These are phyloP conservation scores for Wickerhamomyces ciferrii DNA, from an alignment of 805 yeast genomes.

Conservation along the genomic window DNA sequence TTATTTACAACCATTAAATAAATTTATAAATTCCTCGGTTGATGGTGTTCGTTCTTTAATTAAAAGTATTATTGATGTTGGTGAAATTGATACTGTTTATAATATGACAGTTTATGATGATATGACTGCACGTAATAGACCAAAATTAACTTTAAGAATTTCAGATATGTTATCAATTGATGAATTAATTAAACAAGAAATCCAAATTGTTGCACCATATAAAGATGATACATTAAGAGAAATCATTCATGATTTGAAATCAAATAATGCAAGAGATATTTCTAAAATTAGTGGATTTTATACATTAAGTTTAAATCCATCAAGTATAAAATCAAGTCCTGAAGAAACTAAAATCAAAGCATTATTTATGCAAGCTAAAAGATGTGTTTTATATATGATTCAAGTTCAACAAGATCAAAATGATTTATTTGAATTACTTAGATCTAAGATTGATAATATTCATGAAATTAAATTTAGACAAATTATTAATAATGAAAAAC, in stretches of 20 bases:
- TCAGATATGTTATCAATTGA: constrained; percentile 42
- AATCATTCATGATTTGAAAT: constrained; percentile 35
- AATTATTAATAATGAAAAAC: constrained; percentile 45
- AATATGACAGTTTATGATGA: constrained; percentile 66
- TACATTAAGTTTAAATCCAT: constrained; percentile 56
- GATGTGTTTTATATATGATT: constrained; percentile 76
- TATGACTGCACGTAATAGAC: constrained; percentile 48
- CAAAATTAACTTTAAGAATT: constrained; percentile 39
- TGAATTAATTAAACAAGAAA: constrained; percentile 33
- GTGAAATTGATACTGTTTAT: constrained; percentile 54
- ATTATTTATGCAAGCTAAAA: constrained; percentile 69
- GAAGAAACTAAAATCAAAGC: constrained; percentile 54
- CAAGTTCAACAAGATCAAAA: constrained; percentile 70
- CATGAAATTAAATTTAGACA: constrained; percentile 65
- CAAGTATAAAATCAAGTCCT: constrained; percentile 36
- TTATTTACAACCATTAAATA: constrained; percentile 76
- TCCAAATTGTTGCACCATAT: constrained; percentile 38
- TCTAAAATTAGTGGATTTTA: constrained; percentile 47
- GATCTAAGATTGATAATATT: constrained; percentile 57
- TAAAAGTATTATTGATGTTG: constrained; percentile 43
- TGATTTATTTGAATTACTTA: constrained; percentile 61
- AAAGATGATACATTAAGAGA: constrained; percentile 51
- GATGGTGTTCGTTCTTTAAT: constrained; percentile 42
- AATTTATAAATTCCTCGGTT: constrained; percentile 50
- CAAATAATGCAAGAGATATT: constrained; percentile 38